Evolutionary conservation across 192 early-diverging fungal species (phyloP).

Genomic region (Bifiguratus adelaidae): DNA sequence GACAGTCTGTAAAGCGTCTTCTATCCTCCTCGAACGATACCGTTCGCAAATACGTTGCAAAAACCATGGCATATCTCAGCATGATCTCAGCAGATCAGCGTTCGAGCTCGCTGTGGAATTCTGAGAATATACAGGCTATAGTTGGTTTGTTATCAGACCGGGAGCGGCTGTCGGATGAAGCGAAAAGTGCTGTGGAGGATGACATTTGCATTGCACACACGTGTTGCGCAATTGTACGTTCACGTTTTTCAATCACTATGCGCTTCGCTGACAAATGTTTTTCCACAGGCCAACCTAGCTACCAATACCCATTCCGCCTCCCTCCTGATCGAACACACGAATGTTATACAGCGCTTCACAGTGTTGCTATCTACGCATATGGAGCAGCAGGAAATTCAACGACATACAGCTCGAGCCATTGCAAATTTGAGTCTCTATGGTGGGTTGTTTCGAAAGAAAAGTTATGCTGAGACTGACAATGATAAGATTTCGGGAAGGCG

Average conservation of each 20-base stretch:
- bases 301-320: constrained; percentile 38
- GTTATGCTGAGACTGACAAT: no score
- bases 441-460: constrained; percentile 11
- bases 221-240: constrained; percentile 36
- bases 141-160: no score
- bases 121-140: constrained; percentile 3
- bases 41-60: constrained; percentile 42
- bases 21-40: constrained; percentile 26
- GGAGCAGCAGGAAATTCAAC: constrained; percentile 34
- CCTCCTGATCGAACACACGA: constrained; percentile 35
- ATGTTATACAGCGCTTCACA: constrained; percentile 29
- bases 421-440: constrained; percentile 45
- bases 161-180: no score
- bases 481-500: background rate
- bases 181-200: background rate
- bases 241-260: background rate
- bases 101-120: constrained; percentile 7
- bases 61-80: constrained; percentile 39
- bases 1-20: constrained; percentile 19
- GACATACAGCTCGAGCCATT: constrained; percentile 38
- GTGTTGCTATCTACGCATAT: constrained; percentile 23
- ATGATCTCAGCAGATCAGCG: constrained; percentile 12
- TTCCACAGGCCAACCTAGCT: constrained; percentile 37
- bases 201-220: constrained; percentile 23
- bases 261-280: background rate